Evolutionary conservation across 163 green algal genomes (phyloP).

Genomic region (Scenedesmus sp.): DNA sequence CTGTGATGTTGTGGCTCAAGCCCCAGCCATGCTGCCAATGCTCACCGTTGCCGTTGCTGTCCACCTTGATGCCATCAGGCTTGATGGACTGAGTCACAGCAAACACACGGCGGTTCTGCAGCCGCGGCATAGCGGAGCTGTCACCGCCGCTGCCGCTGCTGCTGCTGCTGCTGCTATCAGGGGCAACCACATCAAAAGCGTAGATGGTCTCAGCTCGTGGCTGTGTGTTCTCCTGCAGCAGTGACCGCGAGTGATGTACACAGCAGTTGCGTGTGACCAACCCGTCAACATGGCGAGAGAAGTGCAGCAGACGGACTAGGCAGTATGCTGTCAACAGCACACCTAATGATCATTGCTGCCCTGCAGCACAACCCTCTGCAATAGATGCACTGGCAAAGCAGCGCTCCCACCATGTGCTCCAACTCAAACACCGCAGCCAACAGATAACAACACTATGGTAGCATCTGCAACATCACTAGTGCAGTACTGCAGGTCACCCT

Average conservation of each 20-base stretch:
- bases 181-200: slow-evolving; percentile 31
- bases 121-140: background rate
- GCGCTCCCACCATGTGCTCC: background rate
- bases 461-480: too few relatives aligned
- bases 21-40: too few relatives aligned
- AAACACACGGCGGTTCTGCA: slow-evolving; percentile 44
- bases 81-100: background rate
- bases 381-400: background rate
- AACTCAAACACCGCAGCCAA: background rate
- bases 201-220: slow-evolving; percentile 26
- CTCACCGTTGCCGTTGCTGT: slow-evolving; percentile 36
- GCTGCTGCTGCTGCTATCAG: background rate
- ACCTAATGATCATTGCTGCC: background rate
- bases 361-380: background rate
- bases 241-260: background rate
- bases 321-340: background rate
- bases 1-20: too few relatives aligned
- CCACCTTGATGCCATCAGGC: slow-evolving; percentile 45
- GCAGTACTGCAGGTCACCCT: too few relatives aligned
- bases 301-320: background rate
- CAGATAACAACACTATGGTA: too few relatives aligned
- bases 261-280: background rate
- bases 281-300: background rate
- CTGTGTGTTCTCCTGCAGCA: slow-evolving; percentile 6
- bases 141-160: too few relatives aligned